Percentiles rank a stretch among this genome's conserved stretches.
phyloP scores from a whole-genome alignment of 176 grass and related monocot genomes.

The Zoysia pacifica region DNA sequence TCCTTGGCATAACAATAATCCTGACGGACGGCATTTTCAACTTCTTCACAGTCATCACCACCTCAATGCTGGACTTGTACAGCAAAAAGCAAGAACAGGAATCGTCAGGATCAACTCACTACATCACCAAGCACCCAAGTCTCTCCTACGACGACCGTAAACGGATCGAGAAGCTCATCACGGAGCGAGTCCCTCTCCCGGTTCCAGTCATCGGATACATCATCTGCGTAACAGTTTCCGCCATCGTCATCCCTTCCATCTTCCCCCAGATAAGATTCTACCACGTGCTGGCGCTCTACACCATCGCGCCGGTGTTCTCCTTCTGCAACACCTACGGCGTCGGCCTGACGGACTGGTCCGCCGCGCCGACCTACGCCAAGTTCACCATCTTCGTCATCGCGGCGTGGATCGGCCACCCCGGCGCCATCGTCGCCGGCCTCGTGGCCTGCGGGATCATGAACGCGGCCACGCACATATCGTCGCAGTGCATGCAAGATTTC shows the following conservation, averaged over 20 bases:
- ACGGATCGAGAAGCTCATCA: conserved; percentile 48
- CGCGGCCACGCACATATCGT: conserved; percentile 37
- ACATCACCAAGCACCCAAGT: conserved; percentile 39
- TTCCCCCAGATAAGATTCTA: conserved; percentile 53
- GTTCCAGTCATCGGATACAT: conserved; percentile 33
- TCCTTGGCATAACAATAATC: conserved; percentile 62
- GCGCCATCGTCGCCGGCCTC: conserved; percentile 46
- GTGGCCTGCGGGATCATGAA: conserved; percentile 38
- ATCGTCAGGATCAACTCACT: neutral
- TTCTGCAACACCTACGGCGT: conserved; percentile 55
- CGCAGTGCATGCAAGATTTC: conserved; percentile 51
- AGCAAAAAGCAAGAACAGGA: conserved; percentile 28
- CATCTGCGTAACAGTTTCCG: neutral
- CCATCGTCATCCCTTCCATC: conserved; percentile 16
- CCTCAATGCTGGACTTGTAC: conserved; percentile 45
- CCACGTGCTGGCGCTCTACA: conserved; percentile 34
- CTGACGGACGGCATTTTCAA: conserved; percentile 56
- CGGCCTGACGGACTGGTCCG: conserved; percentile 58
- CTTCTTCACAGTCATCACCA: conserved; percentile 33
- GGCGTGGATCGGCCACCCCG: conserved; percentile 33
- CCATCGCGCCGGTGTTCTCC: conserved; percentile 16
- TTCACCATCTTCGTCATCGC: conserved; percentile 49
- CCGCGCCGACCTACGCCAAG: conserved; percentile 33
- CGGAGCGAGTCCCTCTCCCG: conserved; percentile 10
- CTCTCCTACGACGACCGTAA: conserved; percentile 67